Evolutionary conservation across 1,284 basidiomycete genomes (phyloP).

Genomic region (Ganoderma multipileum): DNA sequence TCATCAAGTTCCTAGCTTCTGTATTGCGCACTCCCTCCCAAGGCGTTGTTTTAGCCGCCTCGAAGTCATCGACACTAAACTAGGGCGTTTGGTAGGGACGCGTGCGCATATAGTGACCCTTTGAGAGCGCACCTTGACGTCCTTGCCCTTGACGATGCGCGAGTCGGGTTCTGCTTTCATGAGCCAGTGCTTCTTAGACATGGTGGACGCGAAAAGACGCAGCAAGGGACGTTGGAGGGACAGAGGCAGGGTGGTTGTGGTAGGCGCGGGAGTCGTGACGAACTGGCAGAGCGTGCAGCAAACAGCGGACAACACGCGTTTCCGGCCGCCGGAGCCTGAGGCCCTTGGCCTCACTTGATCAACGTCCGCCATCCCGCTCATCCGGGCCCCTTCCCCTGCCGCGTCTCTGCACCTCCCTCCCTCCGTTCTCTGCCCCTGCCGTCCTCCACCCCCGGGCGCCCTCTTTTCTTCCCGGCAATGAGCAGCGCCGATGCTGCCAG

Average conservation of each 20-base stretch:
- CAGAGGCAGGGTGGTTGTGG: slow-evolving; percentile 19
- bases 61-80: slow-evolving; percentile 94
- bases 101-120: slow-evolving; percentile 18
- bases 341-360: slow-evolving; percentile 27
- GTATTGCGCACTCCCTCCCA: slow-evolving; percentile 96
- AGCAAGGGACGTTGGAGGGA: slow-evolving; percentile 14
- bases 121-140: slow-evolving; percentile 72
- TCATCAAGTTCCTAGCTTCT: slow-evolving; percentile 93
- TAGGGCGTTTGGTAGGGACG: slow-evolving; percentile 41
- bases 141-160: slow-evolving; percentile 87
- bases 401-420: slow-evolving; percentile 15
- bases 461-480: slow-evolving; percentile 35
- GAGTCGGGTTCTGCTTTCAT: slow-evolving; percentile 94
- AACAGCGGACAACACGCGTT: slow-evolving; percentile 42
- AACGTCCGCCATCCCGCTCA: slow-evolving; percentile 35
- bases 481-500: slow-evolving; percentile 41
- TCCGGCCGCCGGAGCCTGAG: not conserved
- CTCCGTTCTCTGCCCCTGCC: slow-evolving; percentile 9
- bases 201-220: slow-evolving; percentile 10
- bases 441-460: slow-evolving; percentile 20
- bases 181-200: slow-evolving; percentile 65
- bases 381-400: slow-evolving; percentile 18
- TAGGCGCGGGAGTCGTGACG: slow-evolving; percentile 30
- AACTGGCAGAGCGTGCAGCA: slow-evolving; percentile 36
- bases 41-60: slow-evolving; percentile 72